A percentile compares a stretch with the other conserved stretches of the same genome.
phyloP scores from a whole-genome alignment of 1,139 yeast genomes.

The Geotrichum fermentans region DNA sequence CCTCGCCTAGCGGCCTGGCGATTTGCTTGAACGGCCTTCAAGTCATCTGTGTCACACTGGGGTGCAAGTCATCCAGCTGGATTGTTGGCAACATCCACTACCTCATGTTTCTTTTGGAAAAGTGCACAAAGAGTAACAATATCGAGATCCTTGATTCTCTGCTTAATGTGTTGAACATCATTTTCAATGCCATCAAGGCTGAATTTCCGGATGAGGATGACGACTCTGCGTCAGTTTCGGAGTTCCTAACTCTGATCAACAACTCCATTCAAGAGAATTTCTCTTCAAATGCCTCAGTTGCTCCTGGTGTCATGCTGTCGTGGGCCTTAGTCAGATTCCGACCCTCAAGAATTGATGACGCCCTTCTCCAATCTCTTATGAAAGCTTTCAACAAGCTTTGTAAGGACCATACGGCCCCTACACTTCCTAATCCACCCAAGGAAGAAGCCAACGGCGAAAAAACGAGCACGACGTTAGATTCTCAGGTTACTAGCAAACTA shows the following conservation, averaged over 20 bases:
- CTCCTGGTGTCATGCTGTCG: conserved; percentile 84
- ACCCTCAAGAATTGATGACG: conserved; percentile 63
- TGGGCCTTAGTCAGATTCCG: conserved; percentile 75
- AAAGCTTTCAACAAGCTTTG: conserved; percentile 83
- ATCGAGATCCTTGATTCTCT: conserved; percentile 75
- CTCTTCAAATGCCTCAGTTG: conserved; percentile 73
- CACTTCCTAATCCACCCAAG: conserved; percentile 27
- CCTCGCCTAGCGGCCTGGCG: conserved; percentile 53
- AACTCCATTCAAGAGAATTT: conserved; percentile 79
- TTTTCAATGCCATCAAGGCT: conserved; percentile 42
- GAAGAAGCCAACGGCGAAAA: conserved; percentile 23
- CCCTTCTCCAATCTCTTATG: conserved; percentile 70
- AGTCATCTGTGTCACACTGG: conserved; percentile 79
- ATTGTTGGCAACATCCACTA: conserved; percentile 62
- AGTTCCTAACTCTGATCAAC: conserved; percentile 57
- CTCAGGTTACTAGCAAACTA: conserved; percentile 70
- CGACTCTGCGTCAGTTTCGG: conserved; percentile 53
- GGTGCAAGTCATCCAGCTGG: conserved; percentile 74
- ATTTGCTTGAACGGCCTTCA: conserved; percentile 87
- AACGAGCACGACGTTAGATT: conserved; percentile 50
- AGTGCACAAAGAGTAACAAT: conserved; percentile 76
- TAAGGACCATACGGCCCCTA: conserved; percentile 63
- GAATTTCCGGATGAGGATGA: conserved; percentile 44
- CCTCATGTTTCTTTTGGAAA: conserved; percentile 70
- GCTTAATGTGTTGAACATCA: conserved; percentile 65